Conservation (phyloP, 1,139 yeast genomes). For the Magnusiomyces tetraspermus region DNA sequence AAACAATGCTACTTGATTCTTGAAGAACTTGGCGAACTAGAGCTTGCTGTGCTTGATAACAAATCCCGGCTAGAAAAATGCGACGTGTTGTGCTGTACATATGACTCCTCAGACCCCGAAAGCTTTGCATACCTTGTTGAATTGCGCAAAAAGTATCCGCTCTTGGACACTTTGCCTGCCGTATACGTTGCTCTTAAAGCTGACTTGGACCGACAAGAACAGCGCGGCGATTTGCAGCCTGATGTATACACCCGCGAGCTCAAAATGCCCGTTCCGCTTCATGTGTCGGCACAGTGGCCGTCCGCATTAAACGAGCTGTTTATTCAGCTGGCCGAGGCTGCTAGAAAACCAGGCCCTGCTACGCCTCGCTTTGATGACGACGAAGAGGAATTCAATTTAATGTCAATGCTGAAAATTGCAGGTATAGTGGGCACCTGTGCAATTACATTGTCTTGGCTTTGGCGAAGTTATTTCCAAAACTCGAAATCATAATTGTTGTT, state of each 20-base stretch:
- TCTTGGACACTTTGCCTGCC: conserved; percentile 63
- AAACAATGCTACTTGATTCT: conserved; percentile 86
- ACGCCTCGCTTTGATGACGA: conserved; percentile 78
- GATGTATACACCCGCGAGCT: conserved; percentile 69
- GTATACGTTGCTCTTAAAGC: conserved; percentile 90
- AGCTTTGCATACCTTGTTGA: conserved; percentile 78
- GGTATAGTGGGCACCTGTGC: conserved; percentile 19
- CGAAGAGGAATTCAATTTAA: conserved; percentile 42
- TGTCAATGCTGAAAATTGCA: conserved; percentile 32
- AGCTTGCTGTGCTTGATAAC: conserved; percentile 71
- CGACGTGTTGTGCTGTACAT: conserved; percentile 80
- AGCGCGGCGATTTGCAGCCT: conserved; percentile 75
- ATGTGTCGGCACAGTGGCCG: conserved; percentile 84
- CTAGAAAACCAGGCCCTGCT: conserved; percentile 63
- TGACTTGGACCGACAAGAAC: conserved; percentile 91
- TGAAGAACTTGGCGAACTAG: conserved; percentile 84
- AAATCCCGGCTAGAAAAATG: conserved; percentile 66
- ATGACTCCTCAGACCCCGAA: conserved; percentile 93
- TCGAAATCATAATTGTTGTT: background rate
- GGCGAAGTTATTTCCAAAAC: conserved; percentile 9
- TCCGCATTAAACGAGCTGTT: conserved; percentile 77
- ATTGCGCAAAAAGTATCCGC: conserved; percentile 48
- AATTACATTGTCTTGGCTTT: conserved; percentile 15
- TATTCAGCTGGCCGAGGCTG: conserved; percentile 82
- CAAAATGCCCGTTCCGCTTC: conserved; percentile 67